Evolutionary conservation across 306 rosid species (phyloP).

Genomic region (Fragaria nilgerrensis): DNA sequence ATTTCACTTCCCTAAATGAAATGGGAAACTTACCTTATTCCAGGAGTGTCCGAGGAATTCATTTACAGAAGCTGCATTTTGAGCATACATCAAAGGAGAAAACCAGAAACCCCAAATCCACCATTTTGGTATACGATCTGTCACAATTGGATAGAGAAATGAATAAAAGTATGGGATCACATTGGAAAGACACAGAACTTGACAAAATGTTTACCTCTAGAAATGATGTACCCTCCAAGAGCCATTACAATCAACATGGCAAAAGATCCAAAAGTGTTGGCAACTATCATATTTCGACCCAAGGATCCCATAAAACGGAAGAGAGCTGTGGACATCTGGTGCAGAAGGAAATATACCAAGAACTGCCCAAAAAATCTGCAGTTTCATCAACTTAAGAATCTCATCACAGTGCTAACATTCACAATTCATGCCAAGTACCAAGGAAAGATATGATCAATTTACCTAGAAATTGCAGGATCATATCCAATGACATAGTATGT

Average conservation of each 20-base stretch:
- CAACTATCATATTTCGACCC: conserved; percentile 94
- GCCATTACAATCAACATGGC: conserved; percentile 99
- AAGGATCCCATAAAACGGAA: conserved; percentile 97
- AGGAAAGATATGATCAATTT: conserved; percentile 23
- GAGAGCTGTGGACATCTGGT: conserved; percentile 95
- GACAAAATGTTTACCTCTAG: conserved; percentile 59
- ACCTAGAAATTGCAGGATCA: conserved; percentile 88
- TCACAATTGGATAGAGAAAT: conserved; percentile 27
- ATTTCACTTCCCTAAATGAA: too few relatives aligned
- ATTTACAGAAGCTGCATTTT: conserved; percentile 87
- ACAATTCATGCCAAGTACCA: conserved; percentile 19
- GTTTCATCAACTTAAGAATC: conserved; percentile 26
- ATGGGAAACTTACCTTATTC: conserved; percentile 60
- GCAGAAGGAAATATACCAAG: conserved; percentile 80
- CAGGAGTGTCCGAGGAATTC: conserved; percentile 98
- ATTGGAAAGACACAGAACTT: conserved; percentile 22
- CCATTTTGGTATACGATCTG: conserved; percentile 86
- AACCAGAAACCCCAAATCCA: conserved; percentile 99
- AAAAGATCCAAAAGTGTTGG: conserved; percentile 98
- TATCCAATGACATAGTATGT: conserved; percentile 87
- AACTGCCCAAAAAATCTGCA: conserved; percentile 80
- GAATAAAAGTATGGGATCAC: conserved; percentile 14
- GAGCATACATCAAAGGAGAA: conserved; percentile 98
- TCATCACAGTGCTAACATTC: conserved; percentile 22
- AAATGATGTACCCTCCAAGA: conserved; percentile 91